A percentile compares a stretch with the other conserved stretches of the same genome.
Evolutionary conservation across 768 basidiomycete species (phyloP).

Genomic region (Macrolepiota fuliginosa): DNA sequence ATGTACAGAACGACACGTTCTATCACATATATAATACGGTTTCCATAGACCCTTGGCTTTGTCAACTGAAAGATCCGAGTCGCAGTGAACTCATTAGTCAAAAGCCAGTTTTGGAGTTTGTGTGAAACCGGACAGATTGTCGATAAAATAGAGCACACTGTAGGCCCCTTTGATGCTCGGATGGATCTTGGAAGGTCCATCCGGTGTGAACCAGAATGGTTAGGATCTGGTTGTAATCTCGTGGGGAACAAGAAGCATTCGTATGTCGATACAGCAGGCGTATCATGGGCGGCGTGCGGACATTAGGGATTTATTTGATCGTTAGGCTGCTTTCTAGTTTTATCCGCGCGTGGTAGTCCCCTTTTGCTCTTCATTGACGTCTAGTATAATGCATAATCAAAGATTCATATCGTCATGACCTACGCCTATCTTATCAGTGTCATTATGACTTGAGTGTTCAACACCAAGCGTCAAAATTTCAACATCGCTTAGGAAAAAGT

Average conservation of each 20-base stretch:
- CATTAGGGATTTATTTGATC: not conserved
- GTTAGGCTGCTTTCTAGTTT: too few relatives aligned
- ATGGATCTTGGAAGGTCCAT: conserved; percentile 16
- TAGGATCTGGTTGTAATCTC: not conserved
- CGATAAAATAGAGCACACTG: not conserved
- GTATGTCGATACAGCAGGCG: not conserved
- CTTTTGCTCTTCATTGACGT: not conserved
- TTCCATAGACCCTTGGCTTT: not conserved
- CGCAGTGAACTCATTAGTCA: not conserved
- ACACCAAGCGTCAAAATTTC: not conserved
- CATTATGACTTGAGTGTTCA: not conserved
- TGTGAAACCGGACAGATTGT: not conserved
- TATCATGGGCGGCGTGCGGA: not conserved
- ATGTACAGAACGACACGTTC: not conserved
- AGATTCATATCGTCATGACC: too few relatives aligned
- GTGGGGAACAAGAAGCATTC: not conserved
- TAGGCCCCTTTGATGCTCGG: conserved; percentile 1
- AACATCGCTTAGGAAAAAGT: not conserved
- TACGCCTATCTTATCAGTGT: not conserved
- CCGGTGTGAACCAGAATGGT: conserved; percentile 1
- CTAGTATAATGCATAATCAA: not conserved
- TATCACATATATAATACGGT: not conserved
- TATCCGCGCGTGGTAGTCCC: not conserved
- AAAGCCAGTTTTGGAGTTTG: not conserved
- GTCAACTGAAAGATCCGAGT: not conserved